phyloP scores from a whole-genome alignment of 1,139 yeast species.

The Hemisphaericaspora lyxosophila region DNA sequence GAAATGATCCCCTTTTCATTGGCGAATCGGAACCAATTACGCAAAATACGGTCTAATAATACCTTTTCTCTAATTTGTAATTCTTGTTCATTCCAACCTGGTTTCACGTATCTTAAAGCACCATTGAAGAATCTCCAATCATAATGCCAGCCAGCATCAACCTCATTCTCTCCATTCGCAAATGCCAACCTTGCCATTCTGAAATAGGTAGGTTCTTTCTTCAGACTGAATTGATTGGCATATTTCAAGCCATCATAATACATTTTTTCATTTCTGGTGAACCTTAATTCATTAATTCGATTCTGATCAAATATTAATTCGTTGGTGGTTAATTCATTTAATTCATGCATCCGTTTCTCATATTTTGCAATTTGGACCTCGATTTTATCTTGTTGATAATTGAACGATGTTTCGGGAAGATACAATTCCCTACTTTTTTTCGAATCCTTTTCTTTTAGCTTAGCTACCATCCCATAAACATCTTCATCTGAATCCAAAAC shows the following conservation, averaged over 20 bases:
- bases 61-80: constrained; percentile 25
- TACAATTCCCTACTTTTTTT: constrained; percentile 15
- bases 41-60: constrained; percentile 27
- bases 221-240: constrained; percentile 14
- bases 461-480: constrained; percentile 16
- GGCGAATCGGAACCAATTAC: constrained; percentile 34
- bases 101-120: constrained; percentile 22
- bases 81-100: constrained; percentile 19
- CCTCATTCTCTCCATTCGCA: constrained; percentile 17
- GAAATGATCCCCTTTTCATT: constrained; percentile 33
- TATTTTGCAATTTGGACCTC: constrained; percentile 28
- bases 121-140: constrained; percentile 42
- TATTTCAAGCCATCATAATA: constrained; percentile 22
- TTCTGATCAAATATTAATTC: constrained; percentile 22
- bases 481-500: constrained; percentile 19
- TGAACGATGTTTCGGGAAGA: constrained; percentile 20
- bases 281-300: constrained; percentile 13
- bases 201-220: constrained; percentile 29
- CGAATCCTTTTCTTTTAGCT: constrained; percentile 15
- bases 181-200: constrained; percentile 25
- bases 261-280: constrained; percentile 20
- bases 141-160: constrained; percentile 41
- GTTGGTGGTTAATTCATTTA: constrained; percentile 25
- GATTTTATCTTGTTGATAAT: constrained; percentile 23
- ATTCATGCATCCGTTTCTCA: constrained; percentile 20